A percentile compares a stretch with the other conserved stretches of the same genome.
These are phyloP conservation scores for Blastobotrys malaysiensis DNA, from an alignment of 1,139 yeast species.

Conservation along the genomic window DNA sequence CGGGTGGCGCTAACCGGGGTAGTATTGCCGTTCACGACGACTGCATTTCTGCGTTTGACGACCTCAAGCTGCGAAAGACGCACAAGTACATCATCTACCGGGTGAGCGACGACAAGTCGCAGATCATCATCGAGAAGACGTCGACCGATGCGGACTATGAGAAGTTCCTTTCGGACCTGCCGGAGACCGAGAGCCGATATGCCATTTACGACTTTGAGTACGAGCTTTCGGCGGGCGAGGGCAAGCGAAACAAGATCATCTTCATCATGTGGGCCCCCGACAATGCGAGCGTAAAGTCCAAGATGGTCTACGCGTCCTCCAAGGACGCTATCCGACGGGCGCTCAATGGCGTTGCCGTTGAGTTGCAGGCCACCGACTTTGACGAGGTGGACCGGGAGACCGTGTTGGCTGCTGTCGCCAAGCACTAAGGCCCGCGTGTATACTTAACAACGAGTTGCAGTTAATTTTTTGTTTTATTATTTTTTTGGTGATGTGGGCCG, in stretches of 20 bases:
- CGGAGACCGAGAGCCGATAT: constrained; percentile 94
- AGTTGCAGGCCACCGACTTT: constrained; percentile 96
- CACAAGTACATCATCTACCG: constrained; percentile 75
- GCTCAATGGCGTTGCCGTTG: constrained; percentile 87
- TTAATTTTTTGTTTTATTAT: neutral
- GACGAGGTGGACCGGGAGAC: constrained; percentile 93
- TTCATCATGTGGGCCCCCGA: constrained; percentile 98
- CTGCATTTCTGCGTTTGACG: constrained; percentile 88
- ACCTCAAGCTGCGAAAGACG: constrained; percentile 91
- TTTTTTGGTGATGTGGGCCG: neutral
- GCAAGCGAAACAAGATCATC: constrained; percentile 88
- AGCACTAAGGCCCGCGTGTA: neutral
- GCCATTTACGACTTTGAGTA: constrained; percentile 97
- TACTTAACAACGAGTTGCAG: neutral
- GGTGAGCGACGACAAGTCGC: constrained; percentile 78
- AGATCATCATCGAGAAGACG: constrained; percentile 83
- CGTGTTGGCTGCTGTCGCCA: constrained; percentile 54
- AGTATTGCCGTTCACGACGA: constrained; percentile 90
- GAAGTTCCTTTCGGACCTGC: constrained; percentile 74
- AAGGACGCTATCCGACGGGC: constrained; percentile 98
- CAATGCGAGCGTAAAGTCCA: constrained; percentile 82
- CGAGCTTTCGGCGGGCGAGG: constrained; percentile 84
- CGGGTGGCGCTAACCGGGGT: neutral
- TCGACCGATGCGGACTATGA: constrained; percentile 74
- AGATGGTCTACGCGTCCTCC: constrained; percentile 97